Conservation (phyloP, 2,329 filamentous ascomycete genomes). For the Cadophora luteo-olivacea region DNA sequence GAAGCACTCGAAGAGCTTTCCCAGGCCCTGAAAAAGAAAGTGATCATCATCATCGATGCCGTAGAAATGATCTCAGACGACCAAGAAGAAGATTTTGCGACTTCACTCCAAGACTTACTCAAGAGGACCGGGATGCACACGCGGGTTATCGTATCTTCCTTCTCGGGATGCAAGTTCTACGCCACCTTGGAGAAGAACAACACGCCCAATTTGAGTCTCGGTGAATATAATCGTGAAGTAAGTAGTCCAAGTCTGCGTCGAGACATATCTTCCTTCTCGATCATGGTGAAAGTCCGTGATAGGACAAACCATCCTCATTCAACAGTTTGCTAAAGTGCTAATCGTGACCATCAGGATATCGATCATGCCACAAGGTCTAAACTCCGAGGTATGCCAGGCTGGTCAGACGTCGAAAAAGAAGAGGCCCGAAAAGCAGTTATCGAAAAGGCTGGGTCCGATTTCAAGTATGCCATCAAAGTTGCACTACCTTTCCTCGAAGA, state of each 20-base stretch:
- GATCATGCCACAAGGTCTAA: neutral
- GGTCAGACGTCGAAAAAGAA: neutral
- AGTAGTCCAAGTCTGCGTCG: too few species aligned
- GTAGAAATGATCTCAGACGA: constrained; percentile 8
- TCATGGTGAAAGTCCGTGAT: too few species aligned
- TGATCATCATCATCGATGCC: constrained; percentile 8
- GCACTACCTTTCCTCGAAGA: constrained; percentile 5
- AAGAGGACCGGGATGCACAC: neutral
- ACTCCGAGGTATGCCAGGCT: neutral
- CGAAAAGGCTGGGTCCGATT: constrained; percentile 5
- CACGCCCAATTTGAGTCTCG: neutral
- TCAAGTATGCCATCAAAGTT: constrained; percentile 6
- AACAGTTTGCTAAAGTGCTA: neutral
- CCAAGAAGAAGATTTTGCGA: constrained; percentile 1
- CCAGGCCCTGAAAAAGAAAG: neutral
- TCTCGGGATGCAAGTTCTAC: constrained; percentile 6
- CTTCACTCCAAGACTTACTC: constrained; percentile 1
- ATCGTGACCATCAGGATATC: neutral
- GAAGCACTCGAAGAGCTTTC: constrained; percentile 6
- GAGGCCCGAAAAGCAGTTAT: constrained; percentile 6
- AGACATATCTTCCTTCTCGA: too few species aligned
- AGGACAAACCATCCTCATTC: too few species aligned
- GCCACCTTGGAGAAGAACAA: constrained; percentile 5
- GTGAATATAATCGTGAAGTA: neutral
- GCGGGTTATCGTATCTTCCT: neutral